Evolutionary conservation across 2,329 filamentous ascomycete species (phyloP), one percentile per base, ranked within the genome.

Genomic region (Ceratocystis eucalypticola): DNA sequence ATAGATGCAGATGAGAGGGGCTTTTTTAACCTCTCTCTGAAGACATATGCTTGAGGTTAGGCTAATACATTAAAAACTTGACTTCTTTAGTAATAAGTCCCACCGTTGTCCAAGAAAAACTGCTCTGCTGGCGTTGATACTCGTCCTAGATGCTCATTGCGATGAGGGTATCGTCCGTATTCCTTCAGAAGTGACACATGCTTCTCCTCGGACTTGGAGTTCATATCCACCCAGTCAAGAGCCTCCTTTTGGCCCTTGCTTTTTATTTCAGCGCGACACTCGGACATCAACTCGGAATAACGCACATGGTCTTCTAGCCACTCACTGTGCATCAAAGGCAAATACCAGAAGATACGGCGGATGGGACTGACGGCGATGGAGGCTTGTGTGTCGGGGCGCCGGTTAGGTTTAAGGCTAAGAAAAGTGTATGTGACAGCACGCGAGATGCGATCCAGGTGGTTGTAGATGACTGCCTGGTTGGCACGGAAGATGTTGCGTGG

Each of bases 291-390:
- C 4, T 70, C 69, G 0, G 74, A 66, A 3, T 76, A 74, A 33
- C 72, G 65, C 8, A 80, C 72, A 66, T 85, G 84, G 2, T 75
- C 73, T 0, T 73, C 70, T 0, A 78, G 64, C 25, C 79, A 74
- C 71, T 86, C 84, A 0, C 80, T 80, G 72, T 88, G 85, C 77
- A 82, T 79, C 5, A 87, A 73, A 0, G 85, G 83, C 70, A 87
- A 73, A 70, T 80, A 80, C 70, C 86, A 82, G 83, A 84, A 88
- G 22, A 74, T 73, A 1, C 81, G 77, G 59, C 79, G 77, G 28
- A 71, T 71, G 66, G 74, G 71, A 63, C 72, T 71, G 74, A 71
- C 77, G 62, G 73, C 73, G 37, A 72, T 71, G 62, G 71, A 70
- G 5, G 71, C 71, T 55, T 68, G 69, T 25, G 45, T 55, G 62